Conservation (phyloP, 495 filamentous ascomycete species). For the Aspergillus ellipticus region DNA sequence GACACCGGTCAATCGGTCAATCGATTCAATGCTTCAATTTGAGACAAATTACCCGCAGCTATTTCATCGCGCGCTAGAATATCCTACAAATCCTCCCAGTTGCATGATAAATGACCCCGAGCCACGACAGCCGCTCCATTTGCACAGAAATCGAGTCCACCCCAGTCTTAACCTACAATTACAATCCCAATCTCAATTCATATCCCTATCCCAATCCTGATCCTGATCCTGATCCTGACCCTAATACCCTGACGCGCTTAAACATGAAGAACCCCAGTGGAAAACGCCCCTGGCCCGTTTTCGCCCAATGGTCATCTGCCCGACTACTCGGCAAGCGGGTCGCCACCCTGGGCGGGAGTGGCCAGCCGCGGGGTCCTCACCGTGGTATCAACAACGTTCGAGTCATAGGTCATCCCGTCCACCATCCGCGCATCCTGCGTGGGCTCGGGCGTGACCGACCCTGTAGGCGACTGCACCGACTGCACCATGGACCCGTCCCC, state of each 20-base stretch:
- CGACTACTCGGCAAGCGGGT: background rate
- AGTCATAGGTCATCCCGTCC: constrained; percentile 55
- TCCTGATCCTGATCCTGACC: too few species aligned
- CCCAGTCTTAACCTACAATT: background rate
- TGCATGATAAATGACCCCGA: background rate
- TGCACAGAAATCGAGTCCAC: background rate
- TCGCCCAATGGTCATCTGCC: background rate
- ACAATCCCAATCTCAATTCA: background rate
- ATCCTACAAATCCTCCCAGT: constrained; percentile 3
- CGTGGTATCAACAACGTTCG: constrained; percentile 51
- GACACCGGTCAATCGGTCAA: too few species aligned
- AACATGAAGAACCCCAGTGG: background rate
- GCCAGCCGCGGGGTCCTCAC: constrained; percentile 39
- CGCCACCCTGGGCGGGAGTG: constrained; percentile 19
- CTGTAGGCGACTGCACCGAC: constrained; percentile 28
- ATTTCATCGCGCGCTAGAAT: background rate
- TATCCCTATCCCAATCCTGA: too few species aligned
- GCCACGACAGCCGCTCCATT: background rate
- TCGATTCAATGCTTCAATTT: too few species aligned
- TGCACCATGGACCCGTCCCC: constrained; percentile 29
- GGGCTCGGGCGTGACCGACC: constrained; percentile 39
- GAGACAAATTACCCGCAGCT: too few species aligned
- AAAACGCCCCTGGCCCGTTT: background rate
- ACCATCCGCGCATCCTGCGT: constrained; percentile 48
- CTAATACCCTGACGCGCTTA: background rate